Evolutionary conservation across 2,329 filamentous ascomycete genomes (phyloP), one percentile per base, ranked within the genome.

Genomic region (Colletotrichum graminicola): DNA sequence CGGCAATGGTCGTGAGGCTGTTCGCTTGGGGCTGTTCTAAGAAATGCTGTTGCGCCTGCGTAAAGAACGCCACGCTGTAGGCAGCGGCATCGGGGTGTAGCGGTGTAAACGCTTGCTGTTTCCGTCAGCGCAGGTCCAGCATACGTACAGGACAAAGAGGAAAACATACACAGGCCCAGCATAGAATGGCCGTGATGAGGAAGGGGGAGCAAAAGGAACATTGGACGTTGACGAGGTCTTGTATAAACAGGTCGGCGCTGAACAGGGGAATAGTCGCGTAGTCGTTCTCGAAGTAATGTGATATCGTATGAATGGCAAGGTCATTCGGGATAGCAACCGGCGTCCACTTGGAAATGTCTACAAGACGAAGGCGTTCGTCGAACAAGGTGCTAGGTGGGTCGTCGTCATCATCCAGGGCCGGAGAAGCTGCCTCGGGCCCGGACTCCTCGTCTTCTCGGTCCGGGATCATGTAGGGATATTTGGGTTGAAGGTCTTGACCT

Each of bases 241-340:
- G 5, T 12, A 71, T 6, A 1, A 71, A 71, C 2, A 68, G 10
- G 8, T 41, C 45, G 45, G 65, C 57, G n/a, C 62, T 36, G 47
- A 71, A 71, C 4, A 71, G 54, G n/a, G 68, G 68, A 16, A 71
- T 29, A 3, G 59, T 26, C 7, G 65, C 41, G 29, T 71, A 57
- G 29, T 71, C 64, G 26, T 63, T 47, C 3, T 71, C 57, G 29
- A 71, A 36, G 32, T 71, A 71, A 45, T 67, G 65, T 7, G 64
- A 62, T 3, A 71, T 51, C 10, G 41, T 18, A 16, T 36, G 3
- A 12, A 51, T 52, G 39, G 65, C 65, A n/a, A 71, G 52, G 1
- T 59, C 54, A 41, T 68, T 63, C 26, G 57, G 51, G 26, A 71
- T 71, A 18, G 57, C 32, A 23, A 71, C 59, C 8, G 43, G 14